Evolutionary conservation across 495 filamentous ascomycete species (phyloP).

Genomic region (Penicillium bovifimosum): DNA sequence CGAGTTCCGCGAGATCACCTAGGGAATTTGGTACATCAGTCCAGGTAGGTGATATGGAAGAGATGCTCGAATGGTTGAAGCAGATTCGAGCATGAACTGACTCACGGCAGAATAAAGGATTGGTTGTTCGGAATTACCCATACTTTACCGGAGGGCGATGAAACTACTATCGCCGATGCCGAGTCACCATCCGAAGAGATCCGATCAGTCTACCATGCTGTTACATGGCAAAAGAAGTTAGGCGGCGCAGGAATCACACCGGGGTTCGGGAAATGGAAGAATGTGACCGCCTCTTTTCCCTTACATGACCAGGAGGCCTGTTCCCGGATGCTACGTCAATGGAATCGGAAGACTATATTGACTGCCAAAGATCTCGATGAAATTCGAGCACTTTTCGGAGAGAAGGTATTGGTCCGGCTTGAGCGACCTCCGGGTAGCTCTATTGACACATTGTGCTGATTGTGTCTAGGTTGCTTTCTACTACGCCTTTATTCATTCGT

Average conservation of each 20-base stretch:
- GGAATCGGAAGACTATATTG: slow-evolving; percentile 70
- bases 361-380: slow-evolving; percentile 67
- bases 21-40: slow-evolving; percentile 55
- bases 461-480: slow-evolving; percentile 71
- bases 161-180: slow-evolving; percentile 47
- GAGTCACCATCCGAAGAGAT: slow-evolving; percentile 85
- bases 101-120: slow-evolving; percentile 67
- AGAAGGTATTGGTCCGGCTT: slow-evolving; percentile 52
- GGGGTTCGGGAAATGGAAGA: slow-evolving; percentile 71
- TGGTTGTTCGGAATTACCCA: slow-evolving; percentile 85
- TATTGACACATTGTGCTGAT: neutral
- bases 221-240: slow-evolving; percentile 71
- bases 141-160: slow-evolving; percentile 55
- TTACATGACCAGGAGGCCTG: slow-evolving; percentile 85
- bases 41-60: slow-evolving; percentile 36
- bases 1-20: slow-evolving; percentile 50
- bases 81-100: neutral
- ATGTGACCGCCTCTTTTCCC: slow-evolving; percentile 80
- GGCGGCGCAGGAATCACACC: slow-evolving; percentile 88
- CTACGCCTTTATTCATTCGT: slow-evolving; percentile 90
- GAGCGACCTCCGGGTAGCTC: neutral
- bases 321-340: slow-evolving; percentile 76
- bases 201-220: slow-evolving; percentile 79
- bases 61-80: no score
- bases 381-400: slow-evolving; percentile 81